Evolutionary conservation across 139 green algal species (phyloP), one percentile per base, ranked within the genome.

Genomic region (Parachlorella kessleri): DNA sequence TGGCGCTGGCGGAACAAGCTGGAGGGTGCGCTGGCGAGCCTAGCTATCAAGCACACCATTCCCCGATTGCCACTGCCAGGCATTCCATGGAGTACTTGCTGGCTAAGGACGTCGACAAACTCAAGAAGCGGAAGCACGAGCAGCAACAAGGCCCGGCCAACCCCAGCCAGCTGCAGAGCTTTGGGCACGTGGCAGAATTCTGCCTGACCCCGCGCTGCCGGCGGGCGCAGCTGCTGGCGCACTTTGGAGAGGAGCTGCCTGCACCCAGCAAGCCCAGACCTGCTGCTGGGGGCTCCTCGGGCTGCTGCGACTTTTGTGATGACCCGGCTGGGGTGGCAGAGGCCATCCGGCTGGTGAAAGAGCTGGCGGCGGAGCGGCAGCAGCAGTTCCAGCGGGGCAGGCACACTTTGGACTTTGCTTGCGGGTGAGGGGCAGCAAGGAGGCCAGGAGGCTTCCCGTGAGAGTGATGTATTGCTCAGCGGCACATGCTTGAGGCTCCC

Each of bases 181-280:
- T 88, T 76, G 53, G 55, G 2, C n/a, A 76, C 72, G 87, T 94
- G 73, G 90, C 91, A 35, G 75, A 82, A 24, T 93, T 86, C 77
- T 88, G 80, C 38, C 64, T 65, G 3, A 42, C 28, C 3, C 26
- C 73, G 26, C 6, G 53, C 38, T 94, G 91, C 83, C 80, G 91
- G 4, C 78, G 91, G 4, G 74, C 78, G 1, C 67, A 70, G 14
- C 72, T 94, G 68, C 85, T 94, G 64, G 48, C 23, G 1, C 85
- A 94, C 76, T 94, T 94, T 76, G 90, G 87, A 5, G 91, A 94
- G 81, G 9, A n/a, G 9, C 55, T 81, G 3, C 55, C 81, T 0
- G 21, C 63, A 1, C n/a, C 23, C 2, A 59, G 33, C 24, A 8
- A 37, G 3, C 26, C 74, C 6, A 37, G 55, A 26, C 24, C 3